phyloP scores from a whole-genome alignment of 2,329 filamentous ascomycete species.

The Colletotrichum sp. region DNA sequence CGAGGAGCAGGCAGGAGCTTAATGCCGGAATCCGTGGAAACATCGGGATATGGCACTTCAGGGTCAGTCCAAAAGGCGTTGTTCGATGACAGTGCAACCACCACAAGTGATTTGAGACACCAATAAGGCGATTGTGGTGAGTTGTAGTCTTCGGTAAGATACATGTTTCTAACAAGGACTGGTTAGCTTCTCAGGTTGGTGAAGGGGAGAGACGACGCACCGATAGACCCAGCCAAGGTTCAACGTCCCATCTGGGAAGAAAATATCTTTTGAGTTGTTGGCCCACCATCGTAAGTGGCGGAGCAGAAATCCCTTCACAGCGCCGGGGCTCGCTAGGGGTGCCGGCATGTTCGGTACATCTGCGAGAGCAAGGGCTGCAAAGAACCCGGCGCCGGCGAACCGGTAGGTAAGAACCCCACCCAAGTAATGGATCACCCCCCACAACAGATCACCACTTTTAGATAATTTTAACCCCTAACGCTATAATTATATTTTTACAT shows the following conservation, averaged over 20 bases:
- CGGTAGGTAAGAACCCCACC: no score
- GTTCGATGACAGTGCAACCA: constrained; percentile 26
- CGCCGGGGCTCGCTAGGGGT: no score
- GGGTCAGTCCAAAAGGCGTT: background rate
- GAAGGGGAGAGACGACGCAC: background rate
- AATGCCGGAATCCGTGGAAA: constrained; percentile 25
- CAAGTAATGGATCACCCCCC: no score
- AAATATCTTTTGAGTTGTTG: constrained; percentile 59
- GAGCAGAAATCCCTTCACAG: no score
- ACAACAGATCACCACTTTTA: no score
- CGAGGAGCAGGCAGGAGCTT: constrained; percentile 29
- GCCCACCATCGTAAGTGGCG: constrained; percentile 60
- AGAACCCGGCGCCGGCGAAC: no score
- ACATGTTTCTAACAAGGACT: constrained; percentile 45
- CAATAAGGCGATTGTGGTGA: constrained; percentile 61
- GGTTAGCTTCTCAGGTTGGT: background rate
- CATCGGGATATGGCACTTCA: background rate
- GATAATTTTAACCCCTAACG: no score
- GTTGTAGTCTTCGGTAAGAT: constrained; percentile 60
- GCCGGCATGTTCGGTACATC: no score
- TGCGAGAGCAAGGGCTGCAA: no score
- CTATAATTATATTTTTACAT: no score
- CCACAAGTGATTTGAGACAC: constrained; percentile 42
- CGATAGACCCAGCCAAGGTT: background rate
- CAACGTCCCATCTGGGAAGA: background rate